phyloP scores from a whole-genome alignment of 2,329 filamentous ascomycete genomes.

The Nemania serpens region DNA sequence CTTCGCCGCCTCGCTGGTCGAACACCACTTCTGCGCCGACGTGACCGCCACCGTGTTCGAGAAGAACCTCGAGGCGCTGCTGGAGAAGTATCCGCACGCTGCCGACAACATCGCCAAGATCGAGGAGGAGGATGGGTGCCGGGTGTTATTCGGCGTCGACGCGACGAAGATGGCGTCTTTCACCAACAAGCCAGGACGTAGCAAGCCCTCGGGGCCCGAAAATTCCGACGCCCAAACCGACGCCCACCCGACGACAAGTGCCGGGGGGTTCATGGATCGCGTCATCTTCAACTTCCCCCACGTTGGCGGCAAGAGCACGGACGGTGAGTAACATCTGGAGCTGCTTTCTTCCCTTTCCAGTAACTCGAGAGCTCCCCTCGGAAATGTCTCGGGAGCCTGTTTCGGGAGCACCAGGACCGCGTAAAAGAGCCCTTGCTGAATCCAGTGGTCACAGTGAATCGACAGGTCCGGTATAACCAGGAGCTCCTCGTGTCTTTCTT shows the following conservation, averaged over 20 bases:
- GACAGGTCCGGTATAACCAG: slow-evolving; percentile 92
- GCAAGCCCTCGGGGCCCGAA: neutral
- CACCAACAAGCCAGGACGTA: slow-evolving; percentile 43
- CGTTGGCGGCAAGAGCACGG: slow-evolving; percentile 86
- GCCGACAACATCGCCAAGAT: slow-evolving; percentile 62
- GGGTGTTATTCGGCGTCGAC: slow-evolving; percentile 67
- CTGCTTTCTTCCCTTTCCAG: too few species aligned
- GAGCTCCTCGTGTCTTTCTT: slow-evolving; percentile 75
- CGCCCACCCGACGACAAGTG: neutral
- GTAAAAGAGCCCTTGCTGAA: too few species aligned
- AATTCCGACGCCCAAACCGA: neutral
- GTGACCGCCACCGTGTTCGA: slow-evolving; percentile 75
- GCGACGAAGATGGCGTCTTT: slow-evolving; percentile 66
- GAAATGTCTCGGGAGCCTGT: too few species aligned
- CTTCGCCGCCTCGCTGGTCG: slow-evolving; percentile 70
- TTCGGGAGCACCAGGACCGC: too few species aligned
- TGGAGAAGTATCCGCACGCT: slow-evolving; percentile 75
- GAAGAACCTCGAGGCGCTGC: slow-evolving; percentile 58
- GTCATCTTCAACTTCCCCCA: slow-evolving; percentile 98
- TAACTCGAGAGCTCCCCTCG: too few species aligned
- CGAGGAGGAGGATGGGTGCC: slow-evolving; percentile 45
- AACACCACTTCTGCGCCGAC: slow-evolving; percentile 67
- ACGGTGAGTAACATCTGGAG: slow-evolving; percentile 45
- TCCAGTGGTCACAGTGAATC: slow-evolving; percentile 62
- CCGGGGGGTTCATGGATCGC: slow-evolving; percentile 63